These are phyloP conservation scores for Vaccinium macrocarpon DNA, from an alignment of 148 eudicot genomes.

Conservation along the genomic window DNA sequence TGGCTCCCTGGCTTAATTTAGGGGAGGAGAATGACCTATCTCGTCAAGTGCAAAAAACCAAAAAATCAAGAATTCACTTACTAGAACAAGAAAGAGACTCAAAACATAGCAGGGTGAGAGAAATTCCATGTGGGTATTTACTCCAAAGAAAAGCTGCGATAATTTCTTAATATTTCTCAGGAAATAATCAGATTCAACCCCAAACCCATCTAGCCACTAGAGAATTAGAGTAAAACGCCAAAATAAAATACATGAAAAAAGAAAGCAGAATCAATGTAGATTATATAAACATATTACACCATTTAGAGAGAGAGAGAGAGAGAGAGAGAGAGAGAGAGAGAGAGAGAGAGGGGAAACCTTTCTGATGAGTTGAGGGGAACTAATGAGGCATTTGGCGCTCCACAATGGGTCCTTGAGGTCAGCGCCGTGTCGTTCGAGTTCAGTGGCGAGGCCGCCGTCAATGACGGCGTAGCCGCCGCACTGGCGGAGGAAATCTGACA, in stretches of 20 bases:
- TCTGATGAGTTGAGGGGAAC: slow-evolving; percentile 78
- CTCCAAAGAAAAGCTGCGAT: too few species aligned
- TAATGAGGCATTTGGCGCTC: slow-evolving; percentile 91
- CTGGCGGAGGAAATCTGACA: slow-evolving; percentile 52
- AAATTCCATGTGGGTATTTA: too few species aligned
- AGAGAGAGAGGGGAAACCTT: neutral
- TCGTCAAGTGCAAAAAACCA: too few species aligned
- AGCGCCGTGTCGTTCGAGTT: slow-evolving; percentile 86
- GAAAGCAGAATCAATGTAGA: neutral
- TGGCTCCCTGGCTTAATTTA: too few species aligned
- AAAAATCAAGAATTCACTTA: too few species aligned
- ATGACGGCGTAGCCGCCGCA: slow-evolving; percentile 75
- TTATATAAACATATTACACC: neutral
- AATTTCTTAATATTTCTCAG: too few species aligned
- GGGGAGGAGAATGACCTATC: too few species aligned
- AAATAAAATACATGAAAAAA: neutral
- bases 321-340: neutral
- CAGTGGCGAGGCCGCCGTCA: slow-evolving; percentile 97
- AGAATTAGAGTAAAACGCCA: too few species aligned
- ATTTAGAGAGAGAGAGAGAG: neutral
- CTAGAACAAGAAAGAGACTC: too few species aligned
- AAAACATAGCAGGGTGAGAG: too few species aligned
- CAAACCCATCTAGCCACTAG: neutral
- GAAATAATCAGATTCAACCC: neutral
- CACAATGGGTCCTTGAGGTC: slow-evolving; percentile 92